Evolutionary conservation across 768 basidiomycete species (phyloP).

Genomic region (Collybia sp.): DNA sequence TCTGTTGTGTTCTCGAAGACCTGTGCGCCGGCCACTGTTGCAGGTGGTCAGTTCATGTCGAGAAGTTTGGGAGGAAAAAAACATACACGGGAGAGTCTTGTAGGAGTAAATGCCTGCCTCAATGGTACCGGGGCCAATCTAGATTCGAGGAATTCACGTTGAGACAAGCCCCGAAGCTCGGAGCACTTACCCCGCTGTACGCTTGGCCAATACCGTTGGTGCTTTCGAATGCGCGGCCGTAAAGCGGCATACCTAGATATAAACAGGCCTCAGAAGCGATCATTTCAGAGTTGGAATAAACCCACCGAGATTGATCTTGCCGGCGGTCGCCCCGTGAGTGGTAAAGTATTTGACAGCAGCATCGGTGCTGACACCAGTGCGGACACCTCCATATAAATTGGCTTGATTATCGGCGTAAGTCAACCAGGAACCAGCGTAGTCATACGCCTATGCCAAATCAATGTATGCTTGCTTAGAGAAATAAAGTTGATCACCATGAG

Average conservation of each 20-base stretch:
- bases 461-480: not conserved
- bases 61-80: not conserved
- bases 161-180: not conserved
- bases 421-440: conserved; percentile 78
- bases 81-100: conserved; percentile 56
- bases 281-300: not conserved
- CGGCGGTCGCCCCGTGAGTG: conserved; percentile 53
- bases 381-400: conserved; percentile 46
- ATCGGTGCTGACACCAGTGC: conserved; percentile 66
- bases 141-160: not conserved
- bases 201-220: conserved; percentile 63
- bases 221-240: conserved; percentile 73
- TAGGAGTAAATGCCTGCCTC: conserved; percentile 77
- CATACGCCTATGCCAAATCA: conserved; percentile 46
- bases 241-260: conserved; percentile 64
- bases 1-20: conserved; percentile 65
- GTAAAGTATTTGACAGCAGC: conserved; percentile 58
- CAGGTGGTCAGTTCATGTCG: not conserved
- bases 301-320: conserved; percentile 65
- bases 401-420: conserved; percentile 31
- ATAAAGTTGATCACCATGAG: conserved; percentile 52
- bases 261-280: not conserved
- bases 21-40: conserved; percentile 44
- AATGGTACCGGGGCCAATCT: conserved; percentile 71
- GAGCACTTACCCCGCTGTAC: conserved; percentile 53